phyloP scores from a whole-genome alignment of 352 stramenopile genomes.

The Globisporangium polare region DNA sequence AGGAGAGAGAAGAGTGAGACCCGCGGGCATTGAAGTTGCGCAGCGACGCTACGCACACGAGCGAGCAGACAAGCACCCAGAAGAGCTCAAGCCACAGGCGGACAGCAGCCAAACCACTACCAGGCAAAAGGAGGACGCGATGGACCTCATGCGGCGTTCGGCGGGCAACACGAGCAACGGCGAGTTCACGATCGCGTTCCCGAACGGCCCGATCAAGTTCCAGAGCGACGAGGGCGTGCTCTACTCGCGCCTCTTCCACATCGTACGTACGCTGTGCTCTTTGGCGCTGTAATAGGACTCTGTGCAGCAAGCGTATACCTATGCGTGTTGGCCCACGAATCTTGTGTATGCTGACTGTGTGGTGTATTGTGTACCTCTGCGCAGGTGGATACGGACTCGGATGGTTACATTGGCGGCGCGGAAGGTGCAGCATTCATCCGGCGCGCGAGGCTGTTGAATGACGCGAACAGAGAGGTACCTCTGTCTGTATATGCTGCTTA shows the following conservation, averaged over 20 bases:
- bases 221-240: conserved; percentile 74
- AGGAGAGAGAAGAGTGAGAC: no score
- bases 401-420: conserved; percentile 69
- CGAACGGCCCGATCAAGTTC: conserved; percentile 86
- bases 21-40: conserved; percentile 10
- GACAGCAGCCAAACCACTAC: neutral
- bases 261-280: conserved; percentile 35
- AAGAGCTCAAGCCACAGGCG: neutral
- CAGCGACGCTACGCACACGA: neutral
- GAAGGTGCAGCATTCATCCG: conserved; percentile 83
- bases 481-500: neutral
- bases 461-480: conserved; percentile 77
- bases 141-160: conserved; percentile 20
- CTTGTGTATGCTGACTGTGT: no score
- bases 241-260: conserved; percentile 81
- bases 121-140: neutral
- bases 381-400: conserved; percentile 73
- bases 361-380: neutral
- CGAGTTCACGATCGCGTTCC: conserved; percentile 79
- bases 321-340: no score
- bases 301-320: no score
- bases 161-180: conserved; percentile 25
- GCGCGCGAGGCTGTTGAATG: conserved; percentile 70
- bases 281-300: no score
- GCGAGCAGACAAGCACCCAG: neutral